phyloP scores from a whole-genome alignment of 495 filamentous ascomycete genomes.

The Podospora pseudocomata region DNA sequence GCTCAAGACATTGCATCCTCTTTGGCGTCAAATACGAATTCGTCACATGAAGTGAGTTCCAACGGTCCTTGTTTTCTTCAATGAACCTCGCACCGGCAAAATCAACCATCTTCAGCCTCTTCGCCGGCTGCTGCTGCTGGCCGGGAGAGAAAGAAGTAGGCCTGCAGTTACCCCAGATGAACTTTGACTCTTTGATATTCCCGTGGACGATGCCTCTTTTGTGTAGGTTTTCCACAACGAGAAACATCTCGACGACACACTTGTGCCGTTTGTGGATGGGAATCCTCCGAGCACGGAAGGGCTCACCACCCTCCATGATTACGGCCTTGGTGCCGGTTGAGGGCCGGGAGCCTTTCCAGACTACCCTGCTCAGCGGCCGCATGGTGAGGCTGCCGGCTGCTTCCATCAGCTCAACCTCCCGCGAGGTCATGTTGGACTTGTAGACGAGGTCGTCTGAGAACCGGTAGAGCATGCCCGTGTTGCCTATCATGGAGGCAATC shows the following conservation, averaged over 20 bases:
- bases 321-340: constrained; percentile 15
- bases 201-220: constrained; percentile 75
- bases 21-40: constrained; percentile 17
- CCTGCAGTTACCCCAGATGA: constrained; percentile 72
- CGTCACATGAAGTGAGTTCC: constrained; percentile 12
- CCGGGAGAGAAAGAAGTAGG: neutral
- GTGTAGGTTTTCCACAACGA: constrained; percentile 49
- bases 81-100: constrained; percentile 17
- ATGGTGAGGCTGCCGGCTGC: constrained; percentile 20
- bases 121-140: neutral
- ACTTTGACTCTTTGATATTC: constrained; percentile 93
- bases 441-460: constrained; percentile 19
- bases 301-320: constrained; percentile 19
- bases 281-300: constrained; percentile 7
- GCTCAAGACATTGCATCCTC: constrained; percentile 8
- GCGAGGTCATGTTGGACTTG: constrained; percentile 20
- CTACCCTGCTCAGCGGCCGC: constrained; percentile 12
- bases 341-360: constrained; percentile 13
- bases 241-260: constrained; percentile 20
- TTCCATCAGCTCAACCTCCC: constrained; percentile 20
- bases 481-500: constrained; percentile 22
- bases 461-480: constrained; percentile 17
- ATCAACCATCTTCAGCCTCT: constrained; percentile 11
- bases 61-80: constrained; percentile 2
- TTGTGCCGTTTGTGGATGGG: neutral